Evolutionary conservation across 108 stramenopile species (phyloP).

Genomic region (Skeletonema marinoi): DNA sequence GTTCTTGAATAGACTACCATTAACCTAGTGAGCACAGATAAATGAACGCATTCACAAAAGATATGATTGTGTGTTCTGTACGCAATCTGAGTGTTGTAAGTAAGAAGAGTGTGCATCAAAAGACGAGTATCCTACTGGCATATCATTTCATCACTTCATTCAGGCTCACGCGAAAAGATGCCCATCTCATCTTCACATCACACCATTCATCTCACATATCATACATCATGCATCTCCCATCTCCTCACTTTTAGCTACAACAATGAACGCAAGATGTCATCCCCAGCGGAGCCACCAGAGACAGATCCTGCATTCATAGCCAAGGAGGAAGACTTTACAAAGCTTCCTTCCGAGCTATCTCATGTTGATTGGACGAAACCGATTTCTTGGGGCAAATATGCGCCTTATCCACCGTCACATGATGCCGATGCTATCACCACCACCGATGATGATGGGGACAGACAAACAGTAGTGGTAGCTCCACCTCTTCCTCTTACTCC

Average conservation of each 20-base stretch:
- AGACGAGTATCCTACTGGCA: too few relatives aligned
- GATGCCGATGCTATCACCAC: neutral
- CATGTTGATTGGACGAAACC: conserved; percentile 64
- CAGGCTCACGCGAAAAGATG: too few relatives aligned
- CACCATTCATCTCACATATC: too few relatives aligned
- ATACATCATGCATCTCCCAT: too few relatives aligned
- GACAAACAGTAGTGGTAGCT: neutral
- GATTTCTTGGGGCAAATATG: conserved; percentile 76
- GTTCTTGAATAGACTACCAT: neutral
- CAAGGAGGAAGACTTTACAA: conserved; percentile 39
- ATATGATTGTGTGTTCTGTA: too few relatives aligned
- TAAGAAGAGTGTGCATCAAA: too few relatives aligned
- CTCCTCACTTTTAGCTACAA: neutral
- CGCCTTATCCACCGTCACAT: conserved; percentile 50
- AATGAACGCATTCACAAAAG: too few relatives aligned
- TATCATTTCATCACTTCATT: too few relatives aligned
- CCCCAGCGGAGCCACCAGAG: conserved; percentile 1
- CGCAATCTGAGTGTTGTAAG: too few relatives aligned
- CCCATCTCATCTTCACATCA: too few relatives aligned
- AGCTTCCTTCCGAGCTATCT: conserved; percentile 65
- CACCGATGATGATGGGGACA: conserved; percentile 13
- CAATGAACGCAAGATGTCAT: neutral
- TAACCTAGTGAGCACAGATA: too few relatives aligned
- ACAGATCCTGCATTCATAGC: conserved; percentile 33
- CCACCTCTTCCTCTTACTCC: conserved; percentile 55